Conservation (phyloP, 306 rosid genomes). For the Begonia peltatifolia region DNA sequence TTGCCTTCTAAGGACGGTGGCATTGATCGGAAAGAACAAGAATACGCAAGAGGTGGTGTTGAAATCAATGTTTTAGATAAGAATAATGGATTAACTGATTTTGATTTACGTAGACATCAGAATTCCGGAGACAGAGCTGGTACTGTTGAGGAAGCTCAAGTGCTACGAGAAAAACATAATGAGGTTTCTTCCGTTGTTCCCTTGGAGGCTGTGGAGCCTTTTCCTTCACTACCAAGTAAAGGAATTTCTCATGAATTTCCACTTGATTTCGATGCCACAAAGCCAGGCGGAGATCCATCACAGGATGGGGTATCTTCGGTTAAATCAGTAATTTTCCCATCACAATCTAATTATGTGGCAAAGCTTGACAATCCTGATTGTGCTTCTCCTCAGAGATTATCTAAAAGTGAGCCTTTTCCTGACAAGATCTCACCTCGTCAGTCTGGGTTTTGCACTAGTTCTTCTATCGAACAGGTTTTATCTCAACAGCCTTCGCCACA, state of each 20-base stretch:
- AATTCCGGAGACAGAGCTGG: slow-evolving; percentile 25
- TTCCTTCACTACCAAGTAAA: slow-evolving; percentile 19
- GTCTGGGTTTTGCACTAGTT: slow-evolving; percentile 22
- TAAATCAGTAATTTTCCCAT: slow-evolving; percentile 20
- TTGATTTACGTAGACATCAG: slow-evolving; percentile 16
- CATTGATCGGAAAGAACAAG: slow-evolving; percentile 24
- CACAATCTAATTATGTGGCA: slow-evolving; percentile 16
- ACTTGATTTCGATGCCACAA: slow-evolving; percentile 16
- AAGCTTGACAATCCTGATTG: slow-evolving; percentile 22
- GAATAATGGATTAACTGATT: slow-evolving; percentile 5
- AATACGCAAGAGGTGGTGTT: slow-evolving; percentile 13
- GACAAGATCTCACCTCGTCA: slow-evolving; percentile 20
- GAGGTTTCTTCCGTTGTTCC: slow-evolving; percentile 14
- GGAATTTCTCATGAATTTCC: slow-evolving; percentile 20
- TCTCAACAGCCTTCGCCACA: slow-evolving; percentile 28
- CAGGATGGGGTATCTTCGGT: slow-evolving; percentile 12
- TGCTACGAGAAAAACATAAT: slow-evolving; percentile 11
- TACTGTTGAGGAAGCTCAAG: slow-evolving; percentile 18
- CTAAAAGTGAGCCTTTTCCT: slow-evolving; percentile 23
- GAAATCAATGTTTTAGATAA: slow-evolving; percentile 10
- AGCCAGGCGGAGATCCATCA: slow-evolving; percentile 24
- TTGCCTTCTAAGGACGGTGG: slow-evolving; percentile 18
- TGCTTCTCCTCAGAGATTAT: slow-evolving; percentile 23
- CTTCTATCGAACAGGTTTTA: slow-evolving; percentile 16
- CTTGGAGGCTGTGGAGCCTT: slow-evolving; percentile 17